phyloP scores from a whole-genome alignment of 2,329 filamentous ascomycete genomes.

The Aureobasidium melanogenum region DNA sequence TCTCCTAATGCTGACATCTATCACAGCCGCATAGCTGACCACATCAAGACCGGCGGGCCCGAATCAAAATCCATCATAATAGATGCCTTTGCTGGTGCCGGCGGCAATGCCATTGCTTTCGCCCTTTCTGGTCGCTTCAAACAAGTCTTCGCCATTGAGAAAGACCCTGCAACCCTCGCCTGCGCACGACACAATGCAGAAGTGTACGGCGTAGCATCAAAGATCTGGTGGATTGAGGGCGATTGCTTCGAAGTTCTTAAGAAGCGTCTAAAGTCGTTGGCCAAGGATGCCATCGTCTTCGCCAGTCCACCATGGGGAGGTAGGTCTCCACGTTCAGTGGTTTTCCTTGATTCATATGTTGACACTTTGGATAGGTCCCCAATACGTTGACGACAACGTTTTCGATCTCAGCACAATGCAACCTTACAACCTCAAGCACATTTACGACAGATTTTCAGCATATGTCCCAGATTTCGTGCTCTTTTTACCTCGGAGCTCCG shows the following conservation, averaged over 20 bases:
- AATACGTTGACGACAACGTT: constrained; percentile 56
- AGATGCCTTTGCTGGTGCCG: constrained; percentile 84
- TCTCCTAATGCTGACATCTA: background rate
- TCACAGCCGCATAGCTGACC: constrained; percentile 66
- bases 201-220: constrained; percentile 68
- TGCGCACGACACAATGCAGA: constrained; percentile 90
- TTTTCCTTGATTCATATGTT: background rate
- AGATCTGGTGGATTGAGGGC: constrained; percentile 77
- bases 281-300: constrained; percentile 52
- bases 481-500: constrained; percentile 77
- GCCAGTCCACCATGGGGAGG: constrained; percentile 68
- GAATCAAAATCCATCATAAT: constrained; percentile 58
- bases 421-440: constrained; percentile 63
- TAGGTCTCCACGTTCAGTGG: constrained; percentile 20
- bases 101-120: constrained; percentile 93
- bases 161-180: constrained; percentile 66
- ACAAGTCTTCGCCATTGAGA: constrained; percentile 81
- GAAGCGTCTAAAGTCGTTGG: constrained; percentile 39
- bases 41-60: constrained; percentile 52
- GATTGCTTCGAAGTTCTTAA: constrained; percentile 73
- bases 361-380: constrained; percentile 41
- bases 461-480: constrained; percentile 53
- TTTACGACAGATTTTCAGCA: constrained; percentile 53
- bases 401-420: constrained; percentile 83
- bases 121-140: constrained; percentile 72